phyloP scores from a whole-genome alignment of 2,329 filamentous ascomycete genomes.

The Sclerotinia spermophila region DNA sequence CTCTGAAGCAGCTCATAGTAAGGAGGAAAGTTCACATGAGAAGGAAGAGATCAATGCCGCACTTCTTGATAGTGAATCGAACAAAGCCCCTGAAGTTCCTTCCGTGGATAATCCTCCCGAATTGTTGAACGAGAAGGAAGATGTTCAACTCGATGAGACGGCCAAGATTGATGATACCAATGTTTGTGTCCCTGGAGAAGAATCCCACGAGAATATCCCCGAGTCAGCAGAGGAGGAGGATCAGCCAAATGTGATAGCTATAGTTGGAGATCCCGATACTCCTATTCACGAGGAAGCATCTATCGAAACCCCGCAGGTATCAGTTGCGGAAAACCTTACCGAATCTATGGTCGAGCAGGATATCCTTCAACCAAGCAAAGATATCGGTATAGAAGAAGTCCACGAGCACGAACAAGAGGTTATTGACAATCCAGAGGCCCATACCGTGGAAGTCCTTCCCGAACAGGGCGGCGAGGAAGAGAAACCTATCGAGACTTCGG shows the following conservation, averaged over 20 bases:
- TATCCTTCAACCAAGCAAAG: not conserved
- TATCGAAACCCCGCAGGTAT: not conserved
- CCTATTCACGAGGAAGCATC: not conserved
- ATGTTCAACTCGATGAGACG: not conserved
- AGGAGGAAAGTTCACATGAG: not conserved
- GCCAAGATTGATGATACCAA: not conserved
- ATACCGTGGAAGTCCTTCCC: not conserved
- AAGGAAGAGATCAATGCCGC: not conserved
- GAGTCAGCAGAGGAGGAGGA: not conserved
- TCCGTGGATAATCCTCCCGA: not conserved
- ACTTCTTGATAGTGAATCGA: not conserved
- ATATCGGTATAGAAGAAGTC: not conserved
- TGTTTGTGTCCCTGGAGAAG: not conserved
- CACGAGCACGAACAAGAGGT: not conserved
- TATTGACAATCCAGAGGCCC: not conserved
- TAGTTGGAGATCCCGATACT: not conserved
- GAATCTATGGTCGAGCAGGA: not conserved
- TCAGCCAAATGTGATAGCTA: not conserved
- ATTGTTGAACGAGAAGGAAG: not conserved
- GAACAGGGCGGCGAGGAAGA: not conserved
- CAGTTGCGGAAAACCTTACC: not conserved
- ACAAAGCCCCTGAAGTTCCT: not conserved
- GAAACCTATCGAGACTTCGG: not conserved
- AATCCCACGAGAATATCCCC: not conserved
- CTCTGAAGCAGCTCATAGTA: not conserved